Conservation (phyloP, 306 rosid species). For the Vicia villosa region DNA sequence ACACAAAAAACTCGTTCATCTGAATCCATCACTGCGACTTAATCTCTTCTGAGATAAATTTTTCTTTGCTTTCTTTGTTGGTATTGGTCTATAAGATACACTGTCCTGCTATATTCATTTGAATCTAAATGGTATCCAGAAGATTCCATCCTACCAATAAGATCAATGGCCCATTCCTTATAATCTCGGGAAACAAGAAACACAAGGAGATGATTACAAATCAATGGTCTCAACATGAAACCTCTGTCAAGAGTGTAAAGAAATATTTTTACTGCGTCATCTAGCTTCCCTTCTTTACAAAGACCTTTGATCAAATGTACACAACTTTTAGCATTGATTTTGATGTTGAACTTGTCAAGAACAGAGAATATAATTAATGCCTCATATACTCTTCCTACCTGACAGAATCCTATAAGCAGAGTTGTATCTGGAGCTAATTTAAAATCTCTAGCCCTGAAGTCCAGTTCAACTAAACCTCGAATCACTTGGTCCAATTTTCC, state of each 20-base stretch:
- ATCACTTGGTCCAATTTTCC: slow-evolving; percentile 56
- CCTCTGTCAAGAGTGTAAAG: no score
- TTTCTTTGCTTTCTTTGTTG: slow-evolving; percentile 4
- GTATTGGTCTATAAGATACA: no score
- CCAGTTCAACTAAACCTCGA: slow-evolving; percentile 60
- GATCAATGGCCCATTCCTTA: no score
- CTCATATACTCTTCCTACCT: slow-evolving; percentile 48
- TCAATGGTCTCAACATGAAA: no score
- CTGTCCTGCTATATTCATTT: slow-evolving; percentile 20
- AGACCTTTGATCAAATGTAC: slow-evolving; percentile 64
- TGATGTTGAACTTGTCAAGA: slow-evolving; percentile 61
- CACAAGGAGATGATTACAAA: no score
- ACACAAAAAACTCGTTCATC: slow-evolving; percentile 11
- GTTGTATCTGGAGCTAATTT: slow-evolving; percentile 68
- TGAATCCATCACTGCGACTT: slow-evolving; percentile 6
- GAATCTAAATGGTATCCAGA: slow-evolving; percentile 50
- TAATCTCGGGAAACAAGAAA: no score
- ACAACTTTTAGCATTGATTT: slow-evolving; percentile 70
- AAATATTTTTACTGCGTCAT: slow-evolving; percentile 58
- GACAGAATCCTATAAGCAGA: slow-evolving; percentile 82
- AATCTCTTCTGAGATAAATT: not conserved
- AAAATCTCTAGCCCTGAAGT: slow-evolving; percentile 56
- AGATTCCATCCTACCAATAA: no score
- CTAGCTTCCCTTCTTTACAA: slow-evolving; percentile 48
- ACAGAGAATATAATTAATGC: slow-evolving; percentile 60